Evolutionary conservation across 306 rosid species (phyloP).

Genomic region (Trifolium subterraneum): DNA sequence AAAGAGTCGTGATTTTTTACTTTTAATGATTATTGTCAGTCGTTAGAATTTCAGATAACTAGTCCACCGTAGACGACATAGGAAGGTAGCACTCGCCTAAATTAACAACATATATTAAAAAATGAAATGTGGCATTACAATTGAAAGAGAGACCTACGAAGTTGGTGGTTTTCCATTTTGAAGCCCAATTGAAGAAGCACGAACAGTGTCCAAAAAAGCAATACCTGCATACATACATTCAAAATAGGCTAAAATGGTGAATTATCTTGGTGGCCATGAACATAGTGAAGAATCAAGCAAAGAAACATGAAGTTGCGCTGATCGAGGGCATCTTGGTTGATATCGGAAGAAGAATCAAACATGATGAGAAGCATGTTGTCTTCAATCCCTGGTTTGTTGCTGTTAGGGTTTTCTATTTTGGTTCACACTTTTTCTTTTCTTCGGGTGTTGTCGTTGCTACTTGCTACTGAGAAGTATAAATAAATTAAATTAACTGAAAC

Average conservation of each 20-base stretch:
- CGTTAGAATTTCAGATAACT: too few species aligned
- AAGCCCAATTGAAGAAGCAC: constrained; percentile 64
- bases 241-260: neutral
- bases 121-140: too few species aligned
- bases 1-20: too few species aligned
- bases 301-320: constrained; percentile 51
- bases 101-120: too few species aligned
- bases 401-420: constrained; percentile 54
- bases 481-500: too few species aligned
- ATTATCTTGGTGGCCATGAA: too few species aligned
- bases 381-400: constrained; percentile 51
- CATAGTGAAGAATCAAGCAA: neutral
- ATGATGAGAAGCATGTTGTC: constrained; percentile 74
- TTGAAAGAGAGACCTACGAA: constrained; percentile 43
- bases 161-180: constrained; percentile 61
- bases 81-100: too few species aligned
- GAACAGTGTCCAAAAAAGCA: constrained; percentile 82
- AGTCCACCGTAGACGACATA: too few species aligned
- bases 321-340: constrained; percentile 67
- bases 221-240: constrained; percentile 52
- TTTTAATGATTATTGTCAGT: too few species aligned
- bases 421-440: too few species aligned
- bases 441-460: too few species aligned
- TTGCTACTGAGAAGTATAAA: too few species aligned
- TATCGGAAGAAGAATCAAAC: constrained; percentile 64